Conservation (phyloP, 805 yeast species). For the Kodamaea lidongshanica region DNA sequence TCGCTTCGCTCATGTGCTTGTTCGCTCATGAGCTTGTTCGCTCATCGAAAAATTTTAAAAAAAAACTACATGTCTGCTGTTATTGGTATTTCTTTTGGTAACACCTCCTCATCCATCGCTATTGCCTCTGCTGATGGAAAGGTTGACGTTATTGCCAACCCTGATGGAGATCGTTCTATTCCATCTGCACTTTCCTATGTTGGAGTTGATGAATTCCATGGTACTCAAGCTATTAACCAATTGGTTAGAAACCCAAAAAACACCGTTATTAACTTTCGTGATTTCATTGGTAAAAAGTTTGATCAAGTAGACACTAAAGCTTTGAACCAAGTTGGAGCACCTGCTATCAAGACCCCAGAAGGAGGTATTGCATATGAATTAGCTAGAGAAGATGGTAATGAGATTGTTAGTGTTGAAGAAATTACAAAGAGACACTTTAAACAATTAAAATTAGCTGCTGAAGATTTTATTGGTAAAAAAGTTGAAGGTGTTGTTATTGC, state of each 20-base stretch:
- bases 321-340: slow-evolving; percentile 50
- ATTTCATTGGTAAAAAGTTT: slow-evolving; percentile 74
- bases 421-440: slow-evolving; percentile 76
- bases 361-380: slow-evolving; percentile 69
- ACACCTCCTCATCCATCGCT: slow-evolving; percentile 92
- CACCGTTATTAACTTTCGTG: slow-evolving; percentile 90
- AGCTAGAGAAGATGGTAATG: slow-evolving; percentile 41
- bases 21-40: too few relatives aligned
- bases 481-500: slow-evolving; percentile 82
- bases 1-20: too few relatives aligned
- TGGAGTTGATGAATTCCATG: slow-evolving; percentile 94
- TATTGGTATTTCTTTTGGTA: slow-evolving; percentile 95
- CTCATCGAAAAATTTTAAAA: slow-evolving; percentile 3
- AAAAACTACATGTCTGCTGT: slow-evolving; percentile 40
- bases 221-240: slow-evolving; percentile 92
- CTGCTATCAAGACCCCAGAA: slow-evolving; percentile 45
- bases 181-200: slow-evolving; percentile 90
- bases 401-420: slow-evolving; percentile 65
- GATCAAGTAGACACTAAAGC: slow-evolving; percentile 64
- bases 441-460: slow-evolving; percentile 82
- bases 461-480: slow-evolving; percentile 78
- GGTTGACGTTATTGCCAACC: slow-evolving; percentile 96
- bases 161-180: slow-evolving; percentile 96
- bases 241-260: slow-evolving; percentile 81
- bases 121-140: slow-evolving; percentile 79